Evolutionary conservation across 169 alveolate genomes (phyloP), one percentile per base, ranked within the genome.

Genomic region (Plasmodium gallinaceum): DNA sequence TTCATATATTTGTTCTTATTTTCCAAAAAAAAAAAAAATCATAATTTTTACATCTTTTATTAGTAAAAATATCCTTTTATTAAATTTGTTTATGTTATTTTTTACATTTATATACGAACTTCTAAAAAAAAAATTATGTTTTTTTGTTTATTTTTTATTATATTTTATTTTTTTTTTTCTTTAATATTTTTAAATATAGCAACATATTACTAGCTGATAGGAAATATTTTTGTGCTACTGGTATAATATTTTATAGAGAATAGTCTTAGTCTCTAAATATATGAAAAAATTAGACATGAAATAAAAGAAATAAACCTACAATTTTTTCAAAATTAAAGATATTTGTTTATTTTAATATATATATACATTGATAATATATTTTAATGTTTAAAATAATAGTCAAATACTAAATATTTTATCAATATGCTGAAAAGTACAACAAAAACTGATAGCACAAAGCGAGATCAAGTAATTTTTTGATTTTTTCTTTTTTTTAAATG

Each of bases 401-500:
- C 43, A 80, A 66, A 62, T 80, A 58, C 43, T 58, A 69, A 80
- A 51, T 4, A 76, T 62, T 74, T 68, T 80, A 70, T 80, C 90
- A 80, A 80, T 80, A 80, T 80, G 90, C 57, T 80, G 90, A 80
- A 80, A 80, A 80, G 51, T 80, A 80, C 83, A 9, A 61, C 72
- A 52, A 80, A 80, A 61, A 66, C 48, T 51, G 80, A 80, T 61
- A 80, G 78, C 68, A 54, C 80, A 80, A 68, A 65, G 62, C 90
- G 90, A 80, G 90, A 80, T 66, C 85, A 80, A 80, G 90, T 80
- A 80, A 80, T 12, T 5, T 14, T 62, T 52, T 66, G 20, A 42
- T n/a, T 70, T 66, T 52, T 20, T 54, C 43, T 37, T 42, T 58
- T 46, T 45, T 32, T 48, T 32, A 54, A 66, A 46, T 69, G 26